A percentile compares a stretch with the other conserved stretches of the same genome.
phyloP scores from a whole-genome alignment of 1,139 yeast genomes.

The Geotrichum cucujoidarum region DNA sequence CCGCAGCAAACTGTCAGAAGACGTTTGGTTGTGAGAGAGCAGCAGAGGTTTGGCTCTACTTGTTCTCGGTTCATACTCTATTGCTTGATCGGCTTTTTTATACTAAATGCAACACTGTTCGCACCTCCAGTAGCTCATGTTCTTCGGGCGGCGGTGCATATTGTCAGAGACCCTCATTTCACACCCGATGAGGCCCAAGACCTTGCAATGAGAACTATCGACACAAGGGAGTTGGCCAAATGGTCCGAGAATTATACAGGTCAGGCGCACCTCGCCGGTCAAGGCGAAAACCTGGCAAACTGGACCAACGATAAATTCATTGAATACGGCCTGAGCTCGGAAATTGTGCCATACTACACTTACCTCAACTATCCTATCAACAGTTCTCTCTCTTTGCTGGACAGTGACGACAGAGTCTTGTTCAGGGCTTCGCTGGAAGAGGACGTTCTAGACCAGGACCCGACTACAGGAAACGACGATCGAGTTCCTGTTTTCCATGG shows the following conservation, averaged over 20 bases:
- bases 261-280: slow-evolving; percentile 69
- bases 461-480: slow-evolving; percentile 51
- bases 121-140: too few relatives aligned
- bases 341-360: slow-evolving; percentile 54
- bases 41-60: too few relatives aligned
- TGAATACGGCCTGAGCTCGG: slow-evolving; percentile 53
- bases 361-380: slow-evolving; percentile 59
- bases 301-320: slow-evolving; percentile 60
- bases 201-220: slow-evolving; percentile 29
- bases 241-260: slow-evolving; percentile 45
- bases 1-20: too few relatives aligned
- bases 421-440: slow-evolving; percentile 66
- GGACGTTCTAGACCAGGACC: slow-evolving; percentile 68
- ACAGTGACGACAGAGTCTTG: slow-evolving; percentile 36
- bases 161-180: slow-evolving; percentile 21
- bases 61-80: too few relatives aligned
- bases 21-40: too few relatives aligned
- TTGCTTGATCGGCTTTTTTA: too few relatives aligned
- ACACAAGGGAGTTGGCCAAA: slow-evolving; percentile 28
- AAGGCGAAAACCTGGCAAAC: slow-evolving; percentile 56
- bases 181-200: slow-evolving; percentile 34
- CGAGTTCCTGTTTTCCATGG: slow-evolving; percentile 60
- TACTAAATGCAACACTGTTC: too few relatives aligned
- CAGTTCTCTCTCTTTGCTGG: slow-evolving; percentile 46
- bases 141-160: too few relatives aligned